Evolutionary conservation across 768 basidiomycete genomes (phyloP).

Genomic region (Floccularia luteovirens): DNA sequence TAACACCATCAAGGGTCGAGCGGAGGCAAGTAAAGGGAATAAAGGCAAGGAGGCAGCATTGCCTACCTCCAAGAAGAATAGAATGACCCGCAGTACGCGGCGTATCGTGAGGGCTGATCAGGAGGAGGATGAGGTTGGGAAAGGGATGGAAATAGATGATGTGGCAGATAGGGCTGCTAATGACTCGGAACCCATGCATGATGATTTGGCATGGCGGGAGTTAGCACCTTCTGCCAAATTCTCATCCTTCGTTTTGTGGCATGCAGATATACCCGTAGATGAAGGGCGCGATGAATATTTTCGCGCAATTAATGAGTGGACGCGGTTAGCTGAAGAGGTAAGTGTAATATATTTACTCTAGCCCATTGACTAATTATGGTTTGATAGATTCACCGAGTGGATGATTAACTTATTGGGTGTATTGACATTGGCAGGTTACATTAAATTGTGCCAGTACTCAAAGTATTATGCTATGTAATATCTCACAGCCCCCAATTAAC

Average conservation of each 20-base stretch:
- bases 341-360: conserved; percentile 9
- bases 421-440: no score
- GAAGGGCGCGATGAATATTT: conserved; percentile 67
- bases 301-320: conserved; percentile 67
- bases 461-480: no score
- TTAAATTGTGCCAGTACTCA: no score
- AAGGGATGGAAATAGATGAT: conserved; percentile 9
- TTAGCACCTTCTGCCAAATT: conserved; percentile 50
- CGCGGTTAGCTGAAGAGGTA: conserved; percentile 55
- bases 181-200: background rate
- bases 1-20: conserved; percentile 12
- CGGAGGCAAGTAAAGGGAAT: conserved; percentile 5
- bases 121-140: conserved; percentile 14
- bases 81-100: conserved; percentile 18
- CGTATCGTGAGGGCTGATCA: conserved; percentile 1
- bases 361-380: conserved; percentile 1
- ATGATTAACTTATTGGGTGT: conserved; percentile 1
- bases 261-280: conserved; percentile 64
- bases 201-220: conserved; percentile 18
- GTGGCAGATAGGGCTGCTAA: conserved; percentile 1
- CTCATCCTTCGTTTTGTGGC: conserved; percentile 67
- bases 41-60: conserved; percentile 8
- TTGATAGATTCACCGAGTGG: conserved; percentile 16
- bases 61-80: conserved; percentile 12
- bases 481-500: no score